Percentiles rank a stretch among this genome's conserved stretches.
Conservation (phyloP, 129 eudicot genomes). For the Helianthus annuus region HanXRQr2.0-SUNRISE NC_035441.2:184827867-184828366, state of each 20-base stretch:
- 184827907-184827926: conserved; percentile 63
- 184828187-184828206: conserved; percentile 66
- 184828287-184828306: conserved; percentile 64
- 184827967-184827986: conserved; percentile 72
- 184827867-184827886: conserved; percentile 64
- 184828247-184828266: conserved; percentile 52
- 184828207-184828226: conserved; percentile 64
- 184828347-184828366: conserved; percentile 65
- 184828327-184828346: conserved; percentile 54
- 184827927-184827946: conserved; percentile 64
- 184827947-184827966: conserved; percentile 59
- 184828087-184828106: conserved; percentile 47
- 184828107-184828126: conserved; percentile 80
- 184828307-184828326: conserved; percentile 37
- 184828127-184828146: conserved; percentile 58
- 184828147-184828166: conserved; percentile 69
- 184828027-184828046: neutral
- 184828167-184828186: conserved; percentile 70
- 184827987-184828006: conserved; percentile 67
- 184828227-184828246: conserved; percentile 77
- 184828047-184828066: neutral
- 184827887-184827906: conserved; percentile 70
- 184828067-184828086: neutral
- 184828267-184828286: conserved; percentile 53
- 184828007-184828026: conserved; percentile 84